Percentiles rank a stretch among this genome's conserved stretches.
Evolutionary conservation across 192 early-diverging fungal species (phyloP).

Genomic region (Coemansia sp.): DNA sequence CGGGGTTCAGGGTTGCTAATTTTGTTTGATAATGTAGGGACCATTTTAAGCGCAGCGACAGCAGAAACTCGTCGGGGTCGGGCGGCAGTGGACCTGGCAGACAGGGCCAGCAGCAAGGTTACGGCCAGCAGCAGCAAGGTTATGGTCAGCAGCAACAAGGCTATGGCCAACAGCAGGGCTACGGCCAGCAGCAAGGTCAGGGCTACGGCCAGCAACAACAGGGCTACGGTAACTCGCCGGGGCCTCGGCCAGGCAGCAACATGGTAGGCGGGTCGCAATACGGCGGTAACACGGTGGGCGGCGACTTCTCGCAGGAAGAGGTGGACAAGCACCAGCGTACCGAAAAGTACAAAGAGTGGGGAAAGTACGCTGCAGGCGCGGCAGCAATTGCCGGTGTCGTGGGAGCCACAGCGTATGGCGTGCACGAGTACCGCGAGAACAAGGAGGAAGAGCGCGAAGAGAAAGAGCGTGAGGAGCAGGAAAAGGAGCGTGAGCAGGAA

Average conservation of each 20-base stretch:
- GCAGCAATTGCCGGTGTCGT: slow-evolving; percentile 25
- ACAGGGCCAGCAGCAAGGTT: slow-evolving; percentile 24
- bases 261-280: slow-evolving; percentile 26
- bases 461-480: slow-evolving; percentile 20
- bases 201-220: slow-evolving; percentile 8
- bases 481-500: slow-evolving; percentile 23
- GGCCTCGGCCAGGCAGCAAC: slow-evolving; percentile 30
- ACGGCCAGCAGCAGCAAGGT: slow-evolving; percentile 28
- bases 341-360: slow-evolving; percentile 39
- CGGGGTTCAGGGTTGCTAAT: slow-evolving; percentile 2
- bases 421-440: slow-evolving; percentile 45
- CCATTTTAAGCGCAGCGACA: slow-evolving; percentile 10
- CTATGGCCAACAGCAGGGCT: slow-evolving; percentile 11
- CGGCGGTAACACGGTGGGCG: slow-evolving; percentile 42
- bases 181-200: slow-evolving; percentile 17
- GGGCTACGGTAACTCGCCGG: slow-evolving; percentile 17
- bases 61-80: slow-evolving; percentile 10
- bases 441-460: slow-evolving; percentile 19
- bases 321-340: slow-evolving; percentile 25
- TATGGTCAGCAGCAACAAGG: slow-evolving; percentile 22
- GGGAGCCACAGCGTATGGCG: slow-evolving; percentile 40
- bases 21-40: slow-evolving; percentile 28
- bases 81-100: slow-evolving; percentile 1
- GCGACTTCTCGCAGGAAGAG: slow-evolving; percentile 48
- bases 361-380: slow-evolving; percentile 25